Evolutionary conservation across 2,329 filamentous ascomycete species (phyloP), one percentile per base, ranked within the genome.

Genomic region (Pezicula rhizophila): DNA sequence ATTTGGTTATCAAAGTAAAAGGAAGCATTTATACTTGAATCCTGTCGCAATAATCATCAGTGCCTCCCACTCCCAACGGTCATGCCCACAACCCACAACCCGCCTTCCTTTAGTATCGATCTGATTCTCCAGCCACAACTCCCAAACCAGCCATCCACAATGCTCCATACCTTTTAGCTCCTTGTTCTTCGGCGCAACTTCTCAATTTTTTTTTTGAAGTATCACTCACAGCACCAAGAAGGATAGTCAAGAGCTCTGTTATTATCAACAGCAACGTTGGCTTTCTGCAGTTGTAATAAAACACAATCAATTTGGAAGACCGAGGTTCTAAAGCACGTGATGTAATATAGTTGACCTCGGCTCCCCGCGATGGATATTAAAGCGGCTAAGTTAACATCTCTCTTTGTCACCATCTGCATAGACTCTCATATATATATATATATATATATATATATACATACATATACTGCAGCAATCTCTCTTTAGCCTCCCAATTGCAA

Each of bases 321-420:
- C 23, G 23, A 23, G 23, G 23, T 12, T 10, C 11, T 31, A 3
- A 10, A 11, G 8, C 28, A 31, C 28, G 28, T 31, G 28, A 31
- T 31, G 11, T 7, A 10, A n/a, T 12, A 46, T 7, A 23, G 3
- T 23, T 23, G 23, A 37, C 20, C 35, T 46, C 34, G 45, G 45
- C 34, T 50, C 48, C 48, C 48, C 48, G 48, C 48, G 25, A 50
- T 50, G 18, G n/a, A 12, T 12, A n/a, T 12, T 28, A 40, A 23
- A 18, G 38, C 11, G 20, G 37, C 38, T 40, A 18, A 20, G 38
- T 40, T 40, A 40, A 18, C 15, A 11, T 17, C 12, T 41, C 15
- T 28, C 31, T 46, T 39, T 6, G 14, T 41, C 37, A 17, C 3
- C 23, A 23, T 45, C 34, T 37, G 8, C 35, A 18, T 45, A 31